phyloP scores from a whole-genome alignment of 2,329 filamentous ascomycete species.

The Botrytis fabae region DNA sequence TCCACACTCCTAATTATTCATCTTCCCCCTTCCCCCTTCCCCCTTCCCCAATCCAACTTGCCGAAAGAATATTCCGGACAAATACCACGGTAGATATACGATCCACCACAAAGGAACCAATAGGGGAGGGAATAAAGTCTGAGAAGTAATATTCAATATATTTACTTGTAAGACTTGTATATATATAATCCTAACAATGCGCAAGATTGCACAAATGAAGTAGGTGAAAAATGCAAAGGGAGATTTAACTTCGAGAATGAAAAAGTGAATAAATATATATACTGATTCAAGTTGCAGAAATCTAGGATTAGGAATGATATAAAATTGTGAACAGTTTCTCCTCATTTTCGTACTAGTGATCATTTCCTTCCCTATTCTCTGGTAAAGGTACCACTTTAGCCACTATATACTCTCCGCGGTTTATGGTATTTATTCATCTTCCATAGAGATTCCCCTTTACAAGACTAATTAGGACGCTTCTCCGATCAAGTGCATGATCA shows the following conservation, averaged over 20 bases:
- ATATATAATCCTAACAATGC: neutral
- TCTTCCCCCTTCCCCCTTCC: too few species aligned
- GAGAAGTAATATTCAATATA: neutral
- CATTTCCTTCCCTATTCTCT: neutral
- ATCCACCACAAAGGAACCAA: neutral
- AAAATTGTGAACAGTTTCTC: neutral
- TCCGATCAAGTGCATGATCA: neutral
- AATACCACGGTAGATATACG: neutral
- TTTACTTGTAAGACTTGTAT: too few species aligned
- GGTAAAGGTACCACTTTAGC: neutral
- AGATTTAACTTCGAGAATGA: neutral
- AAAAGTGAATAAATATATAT: neutral
- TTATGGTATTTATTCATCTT: neutral
- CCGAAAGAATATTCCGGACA: neutral
- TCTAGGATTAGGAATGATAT: too few species aligned
- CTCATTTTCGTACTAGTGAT: neutral
- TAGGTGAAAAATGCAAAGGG: neutral
- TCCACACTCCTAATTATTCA: too few species aligned
- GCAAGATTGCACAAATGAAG: neutral
- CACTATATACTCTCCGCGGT: neutral
- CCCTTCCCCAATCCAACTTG: accelerated
- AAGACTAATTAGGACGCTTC: neutral
- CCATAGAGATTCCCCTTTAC: neutral
- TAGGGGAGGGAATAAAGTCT: neutral
- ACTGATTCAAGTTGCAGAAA: neutral